phyloP scores from a whole-genome alignment of 371 early-diverging fungal species.

The Amoeboradix gromovi region DNA sequence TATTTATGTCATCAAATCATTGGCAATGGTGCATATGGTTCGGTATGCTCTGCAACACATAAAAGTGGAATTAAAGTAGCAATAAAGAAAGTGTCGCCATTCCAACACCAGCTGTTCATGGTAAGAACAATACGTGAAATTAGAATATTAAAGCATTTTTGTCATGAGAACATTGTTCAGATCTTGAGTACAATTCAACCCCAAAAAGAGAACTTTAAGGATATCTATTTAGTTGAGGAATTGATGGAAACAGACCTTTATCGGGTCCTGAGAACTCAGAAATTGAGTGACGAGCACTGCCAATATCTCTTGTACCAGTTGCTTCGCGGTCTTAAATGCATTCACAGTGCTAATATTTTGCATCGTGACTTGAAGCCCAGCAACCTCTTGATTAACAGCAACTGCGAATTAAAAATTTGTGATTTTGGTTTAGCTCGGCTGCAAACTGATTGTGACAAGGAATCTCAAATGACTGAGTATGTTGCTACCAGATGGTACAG shows the following conservation, averaged over 20 bases:
- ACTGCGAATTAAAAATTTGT: slow-evolving; percentile 75
- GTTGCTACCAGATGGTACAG: slow-evolving; percentile 93
- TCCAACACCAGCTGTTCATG: slow-evolving; percentile 57
- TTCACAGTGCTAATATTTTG: slow-evolving; percentile 77
- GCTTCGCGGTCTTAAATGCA: slow-evolving; percentile 27
- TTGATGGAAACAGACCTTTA: slow-evolving; percentile 73
- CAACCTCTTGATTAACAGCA: slow-evolving; percentile 76
- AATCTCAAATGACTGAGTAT: slow-evolving; percentile 73
- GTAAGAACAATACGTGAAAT: slow-evolving; percentile 79
- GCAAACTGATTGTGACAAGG: slow-evolving; percentile 9
- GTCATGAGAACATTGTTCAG: slow-evolving; percentile 51
- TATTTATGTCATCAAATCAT: background rate
- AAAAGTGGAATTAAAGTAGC: slow-evolving; percentile 51
- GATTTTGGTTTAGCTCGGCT: slow-evolving; percentile 77
- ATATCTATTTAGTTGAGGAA: slow-evolving; percentile 78
- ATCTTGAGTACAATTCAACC: slow-evolving; percentile 28
- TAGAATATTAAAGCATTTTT: slow-evolving; percentile 53
- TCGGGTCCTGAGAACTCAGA: slow-evolving; percentile 50
- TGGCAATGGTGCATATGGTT: background rate
- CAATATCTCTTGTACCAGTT: slow-evolving; percentile 88
- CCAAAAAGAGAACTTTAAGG: slow-evolving; percentile 12
- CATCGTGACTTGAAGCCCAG: slow-evolving; percentile 87
- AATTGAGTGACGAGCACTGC: slow-evolving; percentile 64
- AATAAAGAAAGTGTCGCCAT: slow-evolving; percentile 79
- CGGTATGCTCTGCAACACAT: slow-evolving; percentile 8